Conservation (phyloP, 2,329 filamentous ascomycete species). For the Paramyrothecium sp. region DNA sequence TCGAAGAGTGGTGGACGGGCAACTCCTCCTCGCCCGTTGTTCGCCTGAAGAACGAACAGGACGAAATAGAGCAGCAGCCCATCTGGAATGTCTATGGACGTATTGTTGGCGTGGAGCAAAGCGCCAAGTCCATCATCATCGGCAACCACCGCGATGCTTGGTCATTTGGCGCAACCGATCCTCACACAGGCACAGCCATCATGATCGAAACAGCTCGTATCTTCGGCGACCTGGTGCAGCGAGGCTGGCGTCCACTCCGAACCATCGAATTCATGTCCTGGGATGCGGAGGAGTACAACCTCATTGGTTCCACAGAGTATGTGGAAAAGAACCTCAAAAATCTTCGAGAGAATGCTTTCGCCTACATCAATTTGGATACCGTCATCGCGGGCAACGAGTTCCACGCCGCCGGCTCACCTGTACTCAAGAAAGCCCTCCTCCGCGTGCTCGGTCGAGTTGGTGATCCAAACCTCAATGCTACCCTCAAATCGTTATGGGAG, state of each 20-base stretch:
- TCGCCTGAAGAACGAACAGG: conserved; percentile 81
- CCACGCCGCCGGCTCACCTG: conserved; percentile 74
- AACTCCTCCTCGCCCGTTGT: conserved; percentile 73
- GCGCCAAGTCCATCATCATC: conserved; percentile 79
- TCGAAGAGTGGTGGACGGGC: conserved; percentile 83
- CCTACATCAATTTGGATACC: conserved; percentile 88
- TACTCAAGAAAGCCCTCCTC: conserved; percentile 70
- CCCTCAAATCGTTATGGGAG: conserved; percentile 77
- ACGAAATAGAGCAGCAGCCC: conserved; percentile 76
- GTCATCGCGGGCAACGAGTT: conserved; percentile 77
- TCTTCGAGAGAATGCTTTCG: conserved; percentile 72
- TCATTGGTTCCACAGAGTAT: conserved; percentile 91
- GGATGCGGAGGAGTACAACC: conserved; percentile 92
- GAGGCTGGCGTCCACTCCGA: conserved; percentile 88
- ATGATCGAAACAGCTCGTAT: conserved; percentile 87
- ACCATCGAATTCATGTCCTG: conserved; percentile 96
- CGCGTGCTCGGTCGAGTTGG: conserved; percentile 72
- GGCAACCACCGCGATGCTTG: conserved; percentile 93
- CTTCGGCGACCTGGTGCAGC: conserved; percentile 72
- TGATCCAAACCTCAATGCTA: conserved; percentile 70
- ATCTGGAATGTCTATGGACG: conserved; percentile 92
- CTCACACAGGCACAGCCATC: conserved; percentile 84
- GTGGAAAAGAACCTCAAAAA: conserved; percentile 80
- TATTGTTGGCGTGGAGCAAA: conserved; percentile 81
- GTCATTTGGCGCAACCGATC: conserved; percentile 83